phyloP scores from a whole-genome alignment of 305 asterid genomes.

The Fraxinus sp. region DNA sequence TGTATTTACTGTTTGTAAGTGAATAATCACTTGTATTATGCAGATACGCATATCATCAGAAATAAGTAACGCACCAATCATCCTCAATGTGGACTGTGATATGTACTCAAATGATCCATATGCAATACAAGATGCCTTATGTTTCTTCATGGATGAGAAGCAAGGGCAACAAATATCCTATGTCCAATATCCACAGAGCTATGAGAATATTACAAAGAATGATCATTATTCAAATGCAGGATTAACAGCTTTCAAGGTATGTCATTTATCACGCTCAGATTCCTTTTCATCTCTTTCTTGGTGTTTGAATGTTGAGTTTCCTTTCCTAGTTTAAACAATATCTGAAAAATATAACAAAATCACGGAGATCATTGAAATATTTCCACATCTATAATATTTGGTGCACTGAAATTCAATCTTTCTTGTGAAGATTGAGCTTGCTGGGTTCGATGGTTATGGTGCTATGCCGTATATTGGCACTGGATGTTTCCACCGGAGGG shows the following conservation, averaged over 20 bases:
- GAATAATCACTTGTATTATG: neutral
- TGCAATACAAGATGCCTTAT: conserved; percentile 54
- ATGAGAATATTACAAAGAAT: conserved; percentile 41
- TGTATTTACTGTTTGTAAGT: neutral
- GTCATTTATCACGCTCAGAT: neutral
- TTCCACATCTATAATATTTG: neutral
- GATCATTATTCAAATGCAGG: conserved; percentile 48
- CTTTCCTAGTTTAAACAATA: neutral
- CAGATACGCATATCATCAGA: conserved; percentile 63
- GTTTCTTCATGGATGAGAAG: conserved; percentile 73
- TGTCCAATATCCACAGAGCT: conserved; percentile 65
- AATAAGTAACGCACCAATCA: conserved; percentile 75
- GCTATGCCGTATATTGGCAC: conserved; percentile 66
- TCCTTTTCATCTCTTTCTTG: neutral
- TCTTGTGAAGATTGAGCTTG: conserved; percentile 58
- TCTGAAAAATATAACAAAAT: neutral
- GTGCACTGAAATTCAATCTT: neutral
- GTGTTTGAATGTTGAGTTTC: neutral
- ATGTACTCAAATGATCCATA: conserved; percentile 79
- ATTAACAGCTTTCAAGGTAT: conserved; percentile 34
- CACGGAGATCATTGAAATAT: neutral
- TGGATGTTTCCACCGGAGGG: conserved; percentile 78
- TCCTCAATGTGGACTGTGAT: conserved; percentile 85
- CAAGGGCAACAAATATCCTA: conserved; percentile 47
- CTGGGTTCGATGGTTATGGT: conserved; percentile 61